Evolutionary conservation across 495 filamentous ascomycete species (phyloP), one percentile per base, ranked within the genome.

Genomic region (Annulohypoxylon bovei): DNA sequence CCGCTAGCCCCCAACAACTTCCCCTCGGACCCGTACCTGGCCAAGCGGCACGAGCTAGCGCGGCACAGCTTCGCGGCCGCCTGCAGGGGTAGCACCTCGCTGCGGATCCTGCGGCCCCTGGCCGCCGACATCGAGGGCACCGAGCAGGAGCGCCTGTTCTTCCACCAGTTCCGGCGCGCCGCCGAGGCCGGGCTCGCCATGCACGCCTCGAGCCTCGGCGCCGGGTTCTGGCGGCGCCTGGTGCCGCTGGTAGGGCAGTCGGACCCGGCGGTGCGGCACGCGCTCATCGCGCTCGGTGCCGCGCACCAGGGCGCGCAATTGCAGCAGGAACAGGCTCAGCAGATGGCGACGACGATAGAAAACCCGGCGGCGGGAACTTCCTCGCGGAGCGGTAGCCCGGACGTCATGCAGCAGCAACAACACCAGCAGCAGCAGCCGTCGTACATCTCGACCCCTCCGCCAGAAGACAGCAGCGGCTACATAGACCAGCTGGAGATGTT

Each of bases 181-280:
- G 68, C 72, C 1, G 68, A 74, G 16, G 64, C 62, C 32, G 72
- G 72, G 4, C 32, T 74, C 0, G 61, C 68, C 14, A 57, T 71
- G 59, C 68, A 74, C 60, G 58, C 65, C 6, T 50, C 59, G 1
- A 65, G 61, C 8, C 44, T 70, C 3, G 73, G 71, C 1, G 22
- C 76, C 2, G 58, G 68, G 53, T 82, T 82, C 61, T 82, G 81
- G 81, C 71, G 62, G 27, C 71, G 77, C 3, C 55, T 79, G 18
- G 67, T 73, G 6, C 77, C 77, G n/a, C 72, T 74, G n/a, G 61
- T 77, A 18, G 68, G 72, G 6, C 68, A 76, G 28, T 72, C 77
- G n/a, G 76, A 80, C 37, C 71, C 76, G n/a, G 80, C 81, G 11
- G 71, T 80, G 39, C 76, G 77, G 46, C 79, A 81, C 50, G 81